Evolutionary conservation across 352 stramenopile species (phyloP).

Genomic region (Thraustochytrium aureum): DNA sequence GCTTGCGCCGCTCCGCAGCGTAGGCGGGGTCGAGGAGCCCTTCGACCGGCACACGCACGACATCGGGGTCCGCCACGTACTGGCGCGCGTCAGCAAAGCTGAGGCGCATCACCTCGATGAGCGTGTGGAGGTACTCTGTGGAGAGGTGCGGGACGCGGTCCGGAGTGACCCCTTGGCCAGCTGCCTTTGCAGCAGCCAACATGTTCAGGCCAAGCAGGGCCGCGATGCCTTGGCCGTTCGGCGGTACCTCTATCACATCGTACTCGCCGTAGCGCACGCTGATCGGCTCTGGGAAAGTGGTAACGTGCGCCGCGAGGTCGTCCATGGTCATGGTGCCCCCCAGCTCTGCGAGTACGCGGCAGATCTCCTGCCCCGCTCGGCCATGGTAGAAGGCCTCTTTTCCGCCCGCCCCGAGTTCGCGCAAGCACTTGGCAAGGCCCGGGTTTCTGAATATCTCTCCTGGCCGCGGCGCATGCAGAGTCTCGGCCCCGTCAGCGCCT

Average conservation of each 20-base stretch:
- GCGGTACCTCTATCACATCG: constrained; percentile 86
- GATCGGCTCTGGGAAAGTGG: constrained; percentile 85
- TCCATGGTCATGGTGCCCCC: constrained; percentile 68
- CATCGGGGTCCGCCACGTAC: constrained; percentile 70
- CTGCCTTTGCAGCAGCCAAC: constrained; percentile 61
- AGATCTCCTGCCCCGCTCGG: constrained; percentile 37
- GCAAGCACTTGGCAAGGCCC: constrained; percentile 74
- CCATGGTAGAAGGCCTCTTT: constrained; percentile 76
- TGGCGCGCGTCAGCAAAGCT: constrained; percentile 87
- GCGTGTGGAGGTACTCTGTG: constrained; percentile 76
- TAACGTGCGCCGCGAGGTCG: constrained; percentile 80
- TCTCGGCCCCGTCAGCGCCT: neutral
- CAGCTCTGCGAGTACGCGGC: constrained; percentile 60
- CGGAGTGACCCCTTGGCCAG: constrained; percentile 15
- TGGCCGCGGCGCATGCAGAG: constrained; percentile 60
- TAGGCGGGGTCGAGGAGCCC: constrained; percentile 76
- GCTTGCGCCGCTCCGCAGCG: constrained; percentile 63
- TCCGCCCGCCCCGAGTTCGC: constrained; percentile 76
- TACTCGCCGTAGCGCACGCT: constrained; percentile 62
- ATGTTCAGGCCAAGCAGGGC: constrained; percentile 92
- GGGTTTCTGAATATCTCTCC: constrained; percentile 80
- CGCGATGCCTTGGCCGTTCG: constrained; percentile 95
- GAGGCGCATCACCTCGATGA: constrained; percentile 88
- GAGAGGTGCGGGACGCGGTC: constrained; percentile 60
- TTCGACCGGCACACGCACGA: constrained; percentile 68